These are phyloP conservation scores for Asterophora parasitica DNA, from an alignment of 768 basidiomycete genomes.

Conservation along the genomic window DNA sequence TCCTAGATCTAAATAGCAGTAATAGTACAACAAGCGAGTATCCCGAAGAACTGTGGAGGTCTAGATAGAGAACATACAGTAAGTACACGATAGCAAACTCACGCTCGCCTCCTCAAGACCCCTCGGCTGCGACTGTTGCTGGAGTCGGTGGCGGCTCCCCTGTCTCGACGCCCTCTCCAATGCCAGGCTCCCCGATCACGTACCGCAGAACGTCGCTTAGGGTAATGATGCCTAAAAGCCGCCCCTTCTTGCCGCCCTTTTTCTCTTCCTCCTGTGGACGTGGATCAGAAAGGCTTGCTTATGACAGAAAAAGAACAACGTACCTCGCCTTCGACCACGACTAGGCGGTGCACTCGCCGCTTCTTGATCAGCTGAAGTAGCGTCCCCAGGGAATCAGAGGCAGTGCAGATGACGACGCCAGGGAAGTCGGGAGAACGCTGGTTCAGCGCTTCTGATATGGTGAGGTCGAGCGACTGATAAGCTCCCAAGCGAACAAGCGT, in stretches of 20 bases:
- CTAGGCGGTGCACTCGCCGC: constrained; percentile 88
- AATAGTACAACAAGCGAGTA: constrained; percentile 12
- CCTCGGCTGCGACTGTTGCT: constrained; percentile 3
- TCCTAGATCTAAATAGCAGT: constrained; percentile 5
- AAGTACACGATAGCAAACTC: neutral
- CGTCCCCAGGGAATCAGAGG: constrained; percentile 85
- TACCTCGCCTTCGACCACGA: constrained; percentile 92
- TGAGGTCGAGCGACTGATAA: constrained; percentile 94
- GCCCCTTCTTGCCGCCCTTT: constrained; percentile 75
- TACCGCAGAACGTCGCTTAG: constrained; percentile 86
- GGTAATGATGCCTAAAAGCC: constrained; percentile 82
- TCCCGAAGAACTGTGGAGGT: constrained; percentile 5
- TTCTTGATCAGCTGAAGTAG: constrained; percentile 90
- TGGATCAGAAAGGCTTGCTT: neutral
- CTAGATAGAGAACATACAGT: constrained; percentile 7
- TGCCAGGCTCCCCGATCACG: constrained; percentile 62
- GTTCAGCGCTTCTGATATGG: constrained; percentile 85
- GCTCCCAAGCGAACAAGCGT: constrained; percentile 92
- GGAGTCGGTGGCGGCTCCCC: constrained; percentile 15
- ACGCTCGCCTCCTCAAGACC: constrained; percentile 3
- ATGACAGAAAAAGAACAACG: constrained; percentile 16
- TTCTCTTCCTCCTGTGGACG: constrained; percentile 67
- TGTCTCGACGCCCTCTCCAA: constrained; percentile 40
- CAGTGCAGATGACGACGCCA: constrained; percentile 94
- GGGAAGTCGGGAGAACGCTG: constrained; percentile 94